Evolutionary conservation across 169 alveolate species (phyloP), one percentile per base, ranked within the genome.

Genomic region (Besnoitia besnoiti): DNA sequence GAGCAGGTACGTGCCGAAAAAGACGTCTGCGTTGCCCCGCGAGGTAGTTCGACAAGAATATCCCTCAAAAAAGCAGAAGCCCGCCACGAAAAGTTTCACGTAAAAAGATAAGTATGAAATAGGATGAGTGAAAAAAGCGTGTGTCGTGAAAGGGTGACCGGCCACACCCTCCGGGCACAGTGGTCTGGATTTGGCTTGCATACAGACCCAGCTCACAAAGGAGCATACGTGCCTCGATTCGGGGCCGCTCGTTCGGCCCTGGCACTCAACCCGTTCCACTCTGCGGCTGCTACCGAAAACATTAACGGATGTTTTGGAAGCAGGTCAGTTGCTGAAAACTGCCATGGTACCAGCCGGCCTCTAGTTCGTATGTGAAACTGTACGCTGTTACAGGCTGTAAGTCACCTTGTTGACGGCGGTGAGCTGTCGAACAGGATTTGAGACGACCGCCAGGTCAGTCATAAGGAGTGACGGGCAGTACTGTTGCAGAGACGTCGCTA

Each of bases 181-280:
- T 55, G 27, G 73, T 55, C 73, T 55, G 27, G 30, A 55, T 21
- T 24, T 55, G 73, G 73, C 73, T 55, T 33, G 73, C 73, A 21
- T 27, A 27, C 35, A 55, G 73, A 55, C 73, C 73, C 73, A 55
- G 73, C 16, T 55, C 21, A 21, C 73, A 3, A 14, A 27, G 73
- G 73, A 55, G 35, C 33, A 33, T 12, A 27, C 27, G 30, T 55
- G 30, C 73, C 73, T 21, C 10, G 27, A 55, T n/a, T n/a, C 73
- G 73, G 27, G 73, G 73, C 73, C 73, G 73, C 73, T 55, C 73
- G 73, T 33, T 21, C 73, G 73, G 73, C 73, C 73, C 73, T 24
- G 73, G 73, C 73, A 7, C 73, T 3, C 16, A 55, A 55, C 73
- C 73, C 73, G 73, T 55, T 33, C 73, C 27, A 33, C 27, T 55